Base-by-base conservation (phyloP, 2,329 filamentous ascomycete species). In the Paecilomyces sp. region DNA sequence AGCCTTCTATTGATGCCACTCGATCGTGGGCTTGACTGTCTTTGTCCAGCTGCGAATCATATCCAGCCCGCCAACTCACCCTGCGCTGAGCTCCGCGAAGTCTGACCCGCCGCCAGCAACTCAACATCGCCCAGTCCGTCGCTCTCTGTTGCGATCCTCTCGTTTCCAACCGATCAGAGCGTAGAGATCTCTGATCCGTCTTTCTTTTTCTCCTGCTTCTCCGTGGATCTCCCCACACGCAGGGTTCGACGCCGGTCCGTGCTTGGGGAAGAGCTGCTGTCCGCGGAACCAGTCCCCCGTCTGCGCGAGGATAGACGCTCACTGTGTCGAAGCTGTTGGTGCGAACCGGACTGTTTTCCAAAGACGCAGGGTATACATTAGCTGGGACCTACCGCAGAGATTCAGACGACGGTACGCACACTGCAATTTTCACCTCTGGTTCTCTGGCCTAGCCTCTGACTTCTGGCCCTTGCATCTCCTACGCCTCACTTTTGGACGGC, bases 401-500 rank as follows among this genome's bases (percentile, higher is more conserved):
- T 47, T 47, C 15, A 22, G 15, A 47, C 41, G 5, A 47, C 51
- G 15, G 22, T 25, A 53, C 51, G 22, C 28, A 25, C 51, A 25
- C 51, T 53, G 25, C 28, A 33, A 25, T 30, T 53, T 30, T 53
- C 51, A 53, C 51, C 12, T 53, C 22, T 22, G 22, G 28, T n/a
- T 3, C 24, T 30, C 51, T 15, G 11, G 22, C 51, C 51, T 25
- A 13, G 28, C 22, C 51, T 30, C 51, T 53, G 22, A 53, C 18
- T 31, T 41, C 55, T 36, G 36, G 36, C 55, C 55, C 34, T 41
- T 36, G 55, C 36, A 36, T 47, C 55, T 28, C 25, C 25, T 41
- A 36, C 55, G 55, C 55, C 55, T 57, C 55, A 57, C 55, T 57
- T 36, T 57, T 57, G 55, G 55, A 25, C 55, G 12, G 12, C 9